phyloP scores from a whole-genome alignment of 495 filamentous ascomycete genomes.

The Penicillium mononematosum region DNA sequence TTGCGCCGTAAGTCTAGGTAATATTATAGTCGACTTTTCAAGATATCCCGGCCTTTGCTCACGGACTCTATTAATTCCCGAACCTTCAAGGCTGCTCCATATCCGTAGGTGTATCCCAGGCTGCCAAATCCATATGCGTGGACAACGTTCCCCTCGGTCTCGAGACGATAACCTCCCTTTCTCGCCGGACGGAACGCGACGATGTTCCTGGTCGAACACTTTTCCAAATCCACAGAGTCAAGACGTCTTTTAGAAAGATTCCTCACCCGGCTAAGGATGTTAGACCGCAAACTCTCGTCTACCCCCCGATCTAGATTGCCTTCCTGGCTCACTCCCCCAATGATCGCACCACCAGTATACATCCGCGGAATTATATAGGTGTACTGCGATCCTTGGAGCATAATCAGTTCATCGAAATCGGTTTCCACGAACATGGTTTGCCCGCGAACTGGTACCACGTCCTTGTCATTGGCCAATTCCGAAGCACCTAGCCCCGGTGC shows the following conservation, averaged over 20 bases:
- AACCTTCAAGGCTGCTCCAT: constrained; percentile 21
- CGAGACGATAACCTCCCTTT: constrained; percentile 22
- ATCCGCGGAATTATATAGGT: constrained; percentile 23
- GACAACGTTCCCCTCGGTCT: constrained; percentile 16
- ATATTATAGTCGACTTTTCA: no score
- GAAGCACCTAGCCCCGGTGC: constrained; percentile 18
- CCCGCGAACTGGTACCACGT: constrained; percentile 17
- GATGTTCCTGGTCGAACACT: constrained; percentile 10
- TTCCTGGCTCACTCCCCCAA: constrained; percentile 19
- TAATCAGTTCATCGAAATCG: constrained; percentile 13
- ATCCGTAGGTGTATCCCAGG: constrained; percentile 19
- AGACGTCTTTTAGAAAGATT: neutral
- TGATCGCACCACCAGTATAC: constrained; percentile 17
- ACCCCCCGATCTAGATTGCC: constrained; percentile 14
- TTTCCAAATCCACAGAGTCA: constrained; percentile 7
- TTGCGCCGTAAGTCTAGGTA: no score
- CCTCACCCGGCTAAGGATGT: constrained; percentile 17
- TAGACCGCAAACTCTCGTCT: constrained; percentile 11
- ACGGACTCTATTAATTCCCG: constrained; percentile 10
- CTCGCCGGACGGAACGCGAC: constrained; percentile 21
- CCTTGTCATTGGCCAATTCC: constrained; percentile 14
- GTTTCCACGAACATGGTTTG: constrained; percentile 24
- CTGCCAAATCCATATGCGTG: constrained; percentile 25
- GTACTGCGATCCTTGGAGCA: constrained; percentile 22
- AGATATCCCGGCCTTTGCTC: no score